phyloP scores from a whole-genome alignment of 345 rosid genomes.

The Rhodomyrtus tomentosa region DNA sequence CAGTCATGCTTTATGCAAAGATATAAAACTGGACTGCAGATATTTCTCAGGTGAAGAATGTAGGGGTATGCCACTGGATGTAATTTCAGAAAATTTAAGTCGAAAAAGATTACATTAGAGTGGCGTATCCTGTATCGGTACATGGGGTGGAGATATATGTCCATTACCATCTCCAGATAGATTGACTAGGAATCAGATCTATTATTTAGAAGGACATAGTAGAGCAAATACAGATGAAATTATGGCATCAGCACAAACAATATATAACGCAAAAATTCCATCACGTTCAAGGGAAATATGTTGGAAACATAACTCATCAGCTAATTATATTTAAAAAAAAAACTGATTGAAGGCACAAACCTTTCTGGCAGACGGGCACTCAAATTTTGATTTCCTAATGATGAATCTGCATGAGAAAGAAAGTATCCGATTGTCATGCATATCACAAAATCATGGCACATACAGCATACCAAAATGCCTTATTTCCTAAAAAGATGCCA shows the following conservation, averaged over 20 bases:
- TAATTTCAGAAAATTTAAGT: neutral
- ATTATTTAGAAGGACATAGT: neutral
- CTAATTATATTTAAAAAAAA: neutral
- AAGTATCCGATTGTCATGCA: neutral
- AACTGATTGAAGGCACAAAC: constrained; percentile 15
- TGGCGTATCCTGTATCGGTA: neutral
- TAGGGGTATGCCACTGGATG: neutral
- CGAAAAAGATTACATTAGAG: neutral
- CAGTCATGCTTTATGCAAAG: neutral
- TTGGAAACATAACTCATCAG: neutral
- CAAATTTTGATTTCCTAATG: constrained; percentile 55
- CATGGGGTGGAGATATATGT: neutral
- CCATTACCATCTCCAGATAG: neutral
- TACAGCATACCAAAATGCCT: neutral
- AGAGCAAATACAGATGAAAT: neutral
- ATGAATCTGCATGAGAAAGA: constrained; percentile 40
- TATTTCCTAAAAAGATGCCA: neutral
- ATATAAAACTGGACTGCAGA: neutral
- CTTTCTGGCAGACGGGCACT: constrained; percentile 92
- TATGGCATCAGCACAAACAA: neutral
- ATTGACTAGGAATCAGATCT: neutral
- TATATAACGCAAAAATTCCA: neutral
- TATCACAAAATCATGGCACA: neutral
- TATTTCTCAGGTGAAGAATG: neutral
- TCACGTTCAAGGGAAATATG: neutral